Percentiles rank a stretch among this genome's conserved stretches.
These are phyloP conservation scores for Vachellia pachyceras DNA, from an alignment of 306 rosid species.

Conservation along the genomic window DNA sequence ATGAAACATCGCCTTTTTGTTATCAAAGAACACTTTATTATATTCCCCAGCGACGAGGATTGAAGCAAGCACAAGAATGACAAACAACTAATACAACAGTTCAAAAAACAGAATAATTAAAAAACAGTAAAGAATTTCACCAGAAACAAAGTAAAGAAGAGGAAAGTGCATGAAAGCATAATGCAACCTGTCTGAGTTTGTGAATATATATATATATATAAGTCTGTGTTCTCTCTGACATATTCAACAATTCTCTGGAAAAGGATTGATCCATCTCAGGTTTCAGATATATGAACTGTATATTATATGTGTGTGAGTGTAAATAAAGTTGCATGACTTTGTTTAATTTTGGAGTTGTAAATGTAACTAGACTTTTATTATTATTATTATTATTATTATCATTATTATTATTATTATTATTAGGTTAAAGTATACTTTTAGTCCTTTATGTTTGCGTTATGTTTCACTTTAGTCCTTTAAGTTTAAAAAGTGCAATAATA, in stretches of 20 bases:
- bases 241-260: background rate
- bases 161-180: background rate
- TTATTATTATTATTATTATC: too few species aligned
- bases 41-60: background rate
- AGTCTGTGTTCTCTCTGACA: background rate
- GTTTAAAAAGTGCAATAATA: too few species aligned
- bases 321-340: background rate
- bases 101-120: background rate
- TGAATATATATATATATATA: background rate
- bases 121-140: background rate
- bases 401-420: background rate
- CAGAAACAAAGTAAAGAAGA: too few species aligned
- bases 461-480: too few species aligned
- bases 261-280: constrained; percentile 6
- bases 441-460: too few species aligned
- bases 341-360: background rate
- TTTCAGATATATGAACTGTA: background rate
- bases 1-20: background rate
- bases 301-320: background rate
- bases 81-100: background rate
- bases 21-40: background rate
- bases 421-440: too few species aligned
- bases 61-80: background rate
- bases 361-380: background rate
- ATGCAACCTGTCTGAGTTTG: background rate